Evolutionary conservation across 2,329 filamentous ascomycete species (phyloP).

Genomic region (Xylaria polymorpha): DNA sequence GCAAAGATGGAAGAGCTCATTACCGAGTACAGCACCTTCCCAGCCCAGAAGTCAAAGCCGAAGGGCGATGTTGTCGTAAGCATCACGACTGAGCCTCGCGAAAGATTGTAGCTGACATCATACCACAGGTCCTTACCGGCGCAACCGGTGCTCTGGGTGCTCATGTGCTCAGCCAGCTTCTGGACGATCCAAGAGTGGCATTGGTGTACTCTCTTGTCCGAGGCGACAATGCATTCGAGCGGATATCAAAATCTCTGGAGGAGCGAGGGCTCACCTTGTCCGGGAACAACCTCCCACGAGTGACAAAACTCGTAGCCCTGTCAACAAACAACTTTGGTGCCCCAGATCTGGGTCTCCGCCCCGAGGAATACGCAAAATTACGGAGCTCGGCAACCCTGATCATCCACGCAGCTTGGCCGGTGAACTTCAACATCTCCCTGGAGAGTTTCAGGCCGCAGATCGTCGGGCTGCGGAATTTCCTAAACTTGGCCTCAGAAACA

Average conservation of each 20-base stretch:
- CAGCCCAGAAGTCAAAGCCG: constrained; percentile 35
- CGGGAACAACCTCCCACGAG: constrained; percentile 31
- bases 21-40: constrained; percentile 58
- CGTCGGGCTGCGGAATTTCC: constrained; percentile 55
- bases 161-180: constrained; percentile 54
- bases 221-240: constrained; percentile 37
- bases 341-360: constrained; percentile 54
- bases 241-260: constrained; percentile 41
- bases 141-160: constrained; percentile 58
- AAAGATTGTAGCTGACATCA: constrained; percentile 17
- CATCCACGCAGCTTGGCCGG: constrained; percentile 62
- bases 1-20: constrained; percentile 53
- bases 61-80: constrained; percentile 44
- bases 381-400: constrained; percentile 52
- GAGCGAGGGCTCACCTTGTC: constrained; percentile 38
- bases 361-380: constrained; percentile 47
- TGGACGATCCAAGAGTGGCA: constrained; percentile 51
- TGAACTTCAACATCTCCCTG: constrained; percentile 63
- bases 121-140: constrained; percentile 54
- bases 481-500: constrained; percentile 51
- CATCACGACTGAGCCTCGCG: neutral
- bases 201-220: constrained; percentile 55
- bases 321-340: constrained; percentile 54
- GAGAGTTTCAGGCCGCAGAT: constrained; percentile 60
- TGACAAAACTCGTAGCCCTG: constrained; percentile 51